These are phyloP conservation scores for Xylaria sp. DNA, from an alignment of 2,329 filamentous ascomycete genomes.

Conservation along the genomic window DNA sequence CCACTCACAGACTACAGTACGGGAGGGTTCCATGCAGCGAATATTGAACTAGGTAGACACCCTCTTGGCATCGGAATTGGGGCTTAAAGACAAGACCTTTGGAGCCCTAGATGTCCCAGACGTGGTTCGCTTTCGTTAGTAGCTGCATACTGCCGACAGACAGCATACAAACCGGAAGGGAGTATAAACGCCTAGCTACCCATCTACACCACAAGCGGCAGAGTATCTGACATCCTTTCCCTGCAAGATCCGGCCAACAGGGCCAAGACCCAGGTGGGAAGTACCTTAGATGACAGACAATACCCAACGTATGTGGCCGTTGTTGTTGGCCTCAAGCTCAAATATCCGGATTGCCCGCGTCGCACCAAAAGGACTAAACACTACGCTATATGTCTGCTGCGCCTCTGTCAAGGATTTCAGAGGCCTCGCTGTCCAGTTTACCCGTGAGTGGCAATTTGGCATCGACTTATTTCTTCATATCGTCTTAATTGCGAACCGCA, in stretches of 20 bases:
- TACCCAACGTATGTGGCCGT: constrained; percentile 7
- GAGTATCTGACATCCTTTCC: constrained; percentile 20
- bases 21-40: constrained; percentile 30
- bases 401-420: constrained; percentile 14
- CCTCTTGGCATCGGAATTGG: constrained; percentile 32
- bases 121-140: constrained; percentile 24
- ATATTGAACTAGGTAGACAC: constrained; percentile 26
- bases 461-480: constrained; percentile 32
- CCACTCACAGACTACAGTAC: neutral
- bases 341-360: constrained; percentile 28
- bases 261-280: constrained; percentile 10
- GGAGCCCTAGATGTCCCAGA: constrained; percentile 16
- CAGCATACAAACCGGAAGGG: constrained; percentile 5
- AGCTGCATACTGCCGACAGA: constrained; percentile 26
- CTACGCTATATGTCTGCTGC: constrained; percentile 15
- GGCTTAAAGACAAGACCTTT: constrained; percentile 15
- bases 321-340: constrained; percentile 16
- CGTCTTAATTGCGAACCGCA: constrained; percentile 27
- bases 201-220: constrained; percentile 14
- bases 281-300: constrained; percentile 5
- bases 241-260: constrained; percentile 22
- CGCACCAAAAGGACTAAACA: constrained; percentile 19
- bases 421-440: constrained; percentile 33
- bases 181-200: constrained; percentile 7
- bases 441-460: constrained; percentile 37